phyloP scores from a whole-genome alignment of 768 basidiomycete species.

The Phanerochaete carnosa region DNA sequence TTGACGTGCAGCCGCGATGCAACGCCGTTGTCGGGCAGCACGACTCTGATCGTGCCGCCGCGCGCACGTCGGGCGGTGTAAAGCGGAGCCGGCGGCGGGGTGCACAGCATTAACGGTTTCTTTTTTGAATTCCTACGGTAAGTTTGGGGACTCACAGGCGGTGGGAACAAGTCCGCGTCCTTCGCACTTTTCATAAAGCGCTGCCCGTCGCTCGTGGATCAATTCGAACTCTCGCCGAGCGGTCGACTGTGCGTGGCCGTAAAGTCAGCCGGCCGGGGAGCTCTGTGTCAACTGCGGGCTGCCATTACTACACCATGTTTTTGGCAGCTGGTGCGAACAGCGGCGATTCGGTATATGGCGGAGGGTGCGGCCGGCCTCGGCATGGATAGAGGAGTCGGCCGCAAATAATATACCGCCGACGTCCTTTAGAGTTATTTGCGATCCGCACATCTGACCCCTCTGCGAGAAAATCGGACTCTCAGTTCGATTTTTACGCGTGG shows the following conservation, averaged over 20 bases:
- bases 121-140: neutral
- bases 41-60: neutral
- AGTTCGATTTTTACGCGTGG: neutral
- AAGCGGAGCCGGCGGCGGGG: too few relatives aligned
- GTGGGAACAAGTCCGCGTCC: conserved; percentile 20
- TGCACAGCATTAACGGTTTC: neutral
- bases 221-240: conserved; percentile 14
- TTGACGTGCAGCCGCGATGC: neutral
- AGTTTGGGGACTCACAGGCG: neutral
- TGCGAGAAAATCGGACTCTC: neutral
- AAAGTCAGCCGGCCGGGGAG: too few relatives aligned
- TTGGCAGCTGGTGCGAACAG: too few relatives aligned
- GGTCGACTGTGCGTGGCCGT: too few relatives aligned
- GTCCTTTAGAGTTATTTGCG: neutral
- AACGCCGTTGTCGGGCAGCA: neutral
- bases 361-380: neutral
- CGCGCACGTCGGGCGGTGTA: neutral
- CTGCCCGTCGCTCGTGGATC: neutral
- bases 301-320: too few relatives aligned
- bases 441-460: neutral
- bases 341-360: too few relatives aligned
- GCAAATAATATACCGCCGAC: neutral
- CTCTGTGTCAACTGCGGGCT: too few relatives aligned
- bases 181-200: conserved; percentile 25
- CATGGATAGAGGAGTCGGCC: neutral